Base-by-base conservation (phyloP, 106 monocot species). In the Dendrobium nobile region DNA sequence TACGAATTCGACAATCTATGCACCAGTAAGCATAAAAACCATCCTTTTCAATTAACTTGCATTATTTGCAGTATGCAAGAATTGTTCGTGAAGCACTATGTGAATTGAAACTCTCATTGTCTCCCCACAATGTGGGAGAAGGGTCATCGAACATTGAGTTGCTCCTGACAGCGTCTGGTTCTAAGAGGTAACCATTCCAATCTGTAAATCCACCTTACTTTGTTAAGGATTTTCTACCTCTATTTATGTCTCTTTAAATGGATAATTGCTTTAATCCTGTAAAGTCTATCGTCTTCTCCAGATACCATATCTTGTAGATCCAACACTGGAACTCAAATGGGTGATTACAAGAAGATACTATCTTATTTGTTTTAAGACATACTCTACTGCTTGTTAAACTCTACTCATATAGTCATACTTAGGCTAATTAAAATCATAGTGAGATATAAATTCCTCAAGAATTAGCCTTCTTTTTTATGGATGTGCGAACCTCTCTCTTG, bases 1-100 rank as follows among this genome's bases (percentile, higher is more conserved):
- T 31, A 47, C 24, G 17, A 77, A n/a, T 73, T 47, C 24, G 77
- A 15, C 45, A 5, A 17, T 84, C 78, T n/a, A 18, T 75, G 2
- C 31, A 19, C 18, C 16, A 13, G 24, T n/a, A 37, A 44, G 18
- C 4, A 64, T 22, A 26, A 41, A 26, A 33, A 44, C 24, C 33
- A 48, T 26, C 43, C 73, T 18, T 76, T 2, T 64, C 64, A 64
- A 64, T 7, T 3, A n/a, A 22, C 10, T 64, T 26, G 64, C 24
- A 64, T 24, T 72, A 15, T 82, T 51, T 80, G 68, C 75, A 96
- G 96, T 84, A 83, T 84, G 93, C 91, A 7, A 93, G 93, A 75
- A 87, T 96, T 70, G 91, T 96, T 1, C 91, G 96, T 59, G 96
- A 96, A 84, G 93, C 96, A 67, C 88, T 96, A 31, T 96, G 96